phyloP scores from a whole-genome alignment of 2,329 filamentous ascomycete genomes.

The Nigrospora osmanthi region DNA sequence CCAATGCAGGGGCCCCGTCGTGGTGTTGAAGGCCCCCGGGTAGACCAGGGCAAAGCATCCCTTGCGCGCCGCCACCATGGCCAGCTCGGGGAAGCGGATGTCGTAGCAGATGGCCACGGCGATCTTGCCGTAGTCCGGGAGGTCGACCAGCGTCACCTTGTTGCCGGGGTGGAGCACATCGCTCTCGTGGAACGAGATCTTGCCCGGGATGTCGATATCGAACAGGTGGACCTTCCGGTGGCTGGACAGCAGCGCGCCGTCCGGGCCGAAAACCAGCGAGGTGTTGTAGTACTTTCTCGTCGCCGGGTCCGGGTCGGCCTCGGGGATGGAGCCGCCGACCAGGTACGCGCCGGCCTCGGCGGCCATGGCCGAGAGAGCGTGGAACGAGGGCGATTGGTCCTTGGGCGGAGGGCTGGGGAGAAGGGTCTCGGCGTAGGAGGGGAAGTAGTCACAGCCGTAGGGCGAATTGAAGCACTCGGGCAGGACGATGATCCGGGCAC shows the following conservation, averaged over 20 bases:
- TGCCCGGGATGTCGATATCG: constrained; percentile 94
- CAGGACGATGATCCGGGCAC: constrained; percentile 81
- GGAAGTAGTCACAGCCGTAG: constrained; percentile 86
- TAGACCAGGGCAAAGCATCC: constrained; percentile 87
- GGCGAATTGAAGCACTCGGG: constrained; percentile 99
- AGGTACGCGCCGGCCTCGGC: constrained; percentile 72
- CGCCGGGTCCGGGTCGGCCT: constrained; percentile 49
- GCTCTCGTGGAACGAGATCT: constrained; percentile 85
- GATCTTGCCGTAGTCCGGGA: constrained; percentile 83
- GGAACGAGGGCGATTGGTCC: constrained; percentile 72
- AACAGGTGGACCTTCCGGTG: constrained; percentile 96
- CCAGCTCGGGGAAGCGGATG: constrained; percentile 90
- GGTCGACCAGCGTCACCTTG: constrained; percentile 75
- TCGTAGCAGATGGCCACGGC: constrained; percentile 96
- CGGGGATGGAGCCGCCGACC: constrained; percentile 87
- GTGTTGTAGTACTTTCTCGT: constrained; percentile 82
- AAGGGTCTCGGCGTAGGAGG: constrained; percentile 86
- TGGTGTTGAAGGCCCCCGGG: constrained; percentile 94
- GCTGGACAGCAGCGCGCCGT: constrained; percentile 71
- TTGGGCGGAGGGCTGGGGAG: constrained; percentile 63
- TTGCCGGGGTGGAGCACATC: constrained; percentile 83
- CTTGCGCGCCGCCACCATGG: constrained; percentile 76
- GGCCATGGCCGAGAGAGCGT: constrained; percentile 75
- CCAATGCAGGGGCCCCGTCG: constrained; percentile 91
- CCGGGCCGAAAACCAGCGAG: constrained; percentile 70